Base-by-base conservation (phyloP, 495 filamentous ascomycete genomes). In the Tuber microsphaerosporum region DNA sequence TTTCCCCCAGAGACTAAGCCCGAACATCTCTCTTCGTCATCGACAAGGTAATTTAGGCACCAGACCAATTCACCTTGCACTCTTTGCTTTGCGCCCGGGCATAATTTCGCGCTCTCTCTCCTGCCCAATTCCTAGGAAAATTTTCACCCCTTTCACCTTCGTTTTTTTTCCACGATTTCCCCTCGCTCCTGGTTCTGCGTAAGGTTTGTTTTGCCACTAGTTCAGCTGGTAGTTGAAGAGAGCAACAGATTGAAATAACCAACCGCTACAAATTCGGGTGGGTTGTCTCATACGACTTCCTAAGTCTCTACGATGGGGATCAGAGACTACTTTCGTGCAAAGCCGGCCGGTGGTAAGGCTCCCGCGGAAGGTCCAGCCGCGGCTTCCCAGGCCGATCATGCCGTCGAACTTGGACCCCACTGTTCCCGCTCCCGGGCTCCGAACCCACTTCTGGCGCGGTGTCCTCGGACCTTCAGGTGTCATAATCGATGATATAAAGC, bases 401-500 rank as follows among this genome's bases (percentile, higher is more conserved):
- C 85, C 22, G 79, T 84, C 71, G 87, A 85, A 68, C 85, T 88
- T 39, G 86, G 85, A 46, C 85, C 84, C 87, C 87, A 71, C 76
- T 76, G 69, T 73, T 80, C 68, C 77, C 77, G 34, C 72, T 70
- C 44, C 75, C 76, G 74, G 73, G 76, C n/a, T 39, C 77, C 45
- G 76, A 69, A 41, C 70, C 77, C 5, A 73, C 70, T 45, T 82
- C 80, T 34, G 80, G 80, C 4, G 76, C 72, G 73, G 77, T 20
- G 26, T 79, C 77, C 26, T 90, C 89, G 26, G 74, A n/a, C 75
- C 77, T 48, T 82, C 81, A 1, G 80, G 87, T 71, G 88, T 90
- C 73, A 75, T 79, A 70, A 79, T 92, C 37, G 90, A 92, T 75
- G 91, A 93, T 76, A 92, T 94, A 82, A 93, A 92, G 81, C 91